Conservation (phyloP, 768 basidiomycete genomes). For the Neoboletus magnificus region DNA sequence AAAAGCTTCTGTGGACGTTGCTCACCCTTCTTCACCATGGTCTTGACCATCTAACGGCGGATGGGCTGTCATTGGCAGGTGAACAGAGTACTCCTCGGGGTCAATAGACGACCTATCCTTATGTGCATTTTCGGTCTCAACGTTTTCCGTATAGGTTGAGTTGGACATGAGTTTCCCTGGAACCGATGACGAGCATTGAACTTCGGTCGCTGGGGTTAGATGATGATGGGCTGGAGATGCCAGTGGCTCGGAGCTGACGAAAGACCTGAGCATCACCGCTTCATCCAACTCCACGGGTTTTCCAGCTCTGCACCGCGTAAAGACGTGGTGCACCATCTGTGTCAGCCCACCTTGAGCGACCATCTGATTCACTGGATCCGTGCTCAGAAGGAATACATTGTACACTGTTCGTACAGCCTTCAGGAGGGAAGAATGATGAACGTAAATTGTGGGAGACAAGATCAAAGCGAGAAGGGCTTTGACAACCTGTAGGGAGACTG, state of each 20-base stretch:
- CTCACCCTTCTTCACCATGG: slow-evolving; percentile 23
- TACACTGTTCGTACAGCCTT: slow-evolving; percentile 98
- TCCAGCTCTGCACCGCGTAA: slow-evolving; percentile 66
- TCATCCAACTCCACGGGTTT: slow-evolving; percentile 15
- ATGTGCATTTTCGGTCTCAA: slow-evolving; percentile 1
- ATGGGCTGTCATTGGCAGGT: background rate
- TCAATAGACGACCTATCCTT: background rate
- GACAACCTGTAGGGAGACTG: slow-evolving; percentile 94
- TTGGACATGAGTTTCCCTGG: background rate
- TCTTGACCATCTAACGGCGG: slow-evolving; percentile 1
- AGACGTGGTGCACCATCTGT: slow-evolving; percentile 98
- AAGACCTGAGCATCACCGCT: slow-evolving; percentile 16
- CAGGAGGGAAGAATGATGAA: slow-evolving; percentile 93
- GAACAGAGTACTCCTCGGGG: background rate
- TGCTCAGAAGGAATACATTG: slow-evolving; percentile 92
- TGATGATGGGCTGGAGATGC: slow-evolving; percentile 7
- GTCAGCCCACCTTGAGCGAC: slow-evolving; percentile 97
- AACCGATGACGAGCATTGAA: slow-evolving; percentile 11
- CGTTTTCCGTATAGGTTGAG: background rate
- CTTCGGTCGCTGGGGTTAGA: slow-evolving; percentile 3
- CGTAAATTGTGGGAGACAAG: slow-evolving; percentile 78
- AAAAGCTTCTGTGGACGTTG: background rate
- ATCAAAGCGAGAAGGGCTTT: slow-evolving; percentile 90
- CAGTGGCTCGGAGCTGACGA: slow-evolving; percentile 22
- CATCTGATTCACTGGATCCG: slow-evolving; percentile 91